These are phyloP conservation scores for Prunus kanzakura DNA, from an alignment of 306 rosid species.

Conservation along the genomic window DNA sequence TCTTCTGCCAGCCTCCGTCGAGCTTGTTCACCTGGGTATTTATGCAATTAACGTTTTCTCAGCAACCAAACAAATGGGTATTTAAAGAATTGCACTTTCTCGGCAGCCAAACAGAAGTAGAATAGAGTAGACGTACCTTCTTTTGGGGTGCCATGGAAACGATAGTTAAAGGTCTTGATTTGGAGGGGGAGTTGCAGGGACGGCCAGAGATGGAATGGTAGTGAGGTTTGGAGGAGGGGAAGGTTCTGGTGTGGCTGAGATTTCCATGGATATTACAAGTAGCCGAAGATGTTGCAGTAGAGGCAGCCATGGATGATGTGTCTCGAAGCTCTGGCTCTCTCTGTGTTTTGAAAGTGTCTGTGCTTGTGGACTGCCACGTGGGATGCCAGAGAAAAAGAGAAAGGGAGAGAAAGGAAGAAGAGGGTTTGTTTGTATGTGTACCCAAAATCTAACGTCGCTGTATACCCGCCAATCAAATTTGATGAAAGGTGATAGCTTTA, in stretches of 20 bases:
- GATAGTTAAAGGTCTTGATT: conserved; percentile 36
- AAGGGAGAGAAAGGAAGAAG: neutral
- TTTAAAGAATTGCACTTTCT: neutral
- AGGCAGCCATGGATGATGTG: conserved; percentile 52
- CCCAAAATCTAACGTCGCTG: conserved; percentile 5
- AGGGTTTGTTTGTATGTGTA: neutral
- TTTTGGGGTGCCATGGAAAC: conserved; percentile 73
- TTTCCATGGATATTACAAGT: conserved; percentile 30
- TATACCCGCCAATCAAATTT: conserved; percentile 53
- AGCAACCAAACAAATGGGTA: conserved; percentile 10
- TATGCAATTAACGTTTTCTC: neutral
- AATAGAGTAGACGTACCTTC: conserved; percentile 49
- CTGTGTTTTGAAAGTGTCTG: neutral
- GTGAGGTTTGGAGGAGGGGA: conserved; percentile 30
- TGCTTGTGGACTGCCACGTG: conserved; percentile 56
- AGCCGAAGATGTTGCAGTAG: conserved; percentile 51
- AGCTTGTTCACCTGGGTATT: conserved; percentile 74
- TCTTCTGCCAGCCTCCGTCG: conserved; percentile 69
- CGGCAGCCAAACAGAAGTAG: conserved; percentile 3
- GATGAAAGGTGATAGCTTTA: conserved; percentile 33
- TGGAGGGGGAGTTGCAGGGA: conserved; percentile 18
- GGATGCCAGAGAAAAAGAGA: conserved; percentile 11
- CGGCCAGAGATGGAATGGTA: neutral
- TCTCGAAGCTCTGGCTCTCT: neutral
- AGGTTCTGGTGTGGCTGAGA: conserved; percentile 22